Evolutionary conservation across 768 basidiomycete genomes (phyloP), one percentile per base, ranked within the genome.

Genomic region (Lepiota venenata): DNA sequence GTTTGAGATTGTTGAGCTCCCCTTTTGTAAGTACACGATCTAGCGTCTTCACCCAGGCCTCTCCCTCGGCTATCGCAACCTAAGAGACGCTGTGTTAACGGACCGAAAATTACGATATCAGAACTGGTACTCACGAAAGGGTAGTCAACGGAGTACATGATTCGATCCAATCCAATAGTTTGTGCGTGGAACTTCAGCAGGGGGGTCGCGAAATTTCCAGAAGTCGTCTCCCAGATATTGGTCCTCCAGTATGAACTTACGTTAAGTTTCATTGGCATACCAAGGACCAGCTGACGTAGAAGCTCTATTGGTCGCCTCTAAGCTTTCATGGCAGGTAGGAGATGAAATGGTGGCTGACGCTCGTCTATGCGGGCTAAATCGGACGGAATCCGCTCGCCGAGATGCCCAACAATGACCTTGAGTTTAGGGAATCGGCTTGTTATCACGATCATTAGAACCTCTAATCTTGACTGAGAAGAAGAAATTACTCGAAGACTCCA

Each of bases 321-420:
- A 32, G 16, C 10, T 47, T 5, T 25, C 25, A 25, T n/a, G n/a
- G 25, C 25, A 5, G 0, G 2, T 2, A 52, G 18, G 21, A 5
- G 35, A 20, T 40, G 18, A 2, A 3, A 42, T 40, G 5, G 46
- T 43, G 14, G 61, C 69, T 40, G 47, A 75, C 74, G 70, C 29
- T 69, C 64, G 42, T 77, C 70, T 21, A 74, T 74, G 15, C 75
- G 67, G 49, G 65, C 58, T 1, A 77, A 62, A 53, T 77, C 74
- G 8, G 74, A 77, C 0, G 74, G 68, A 22, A 75, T 66, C 14
- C 74, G 66, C 57, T 76, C 74, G 7, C 74, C 74, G 20, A 77
- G 56, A 60, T 77, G 75, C 1, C 74, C 75, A 16, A 76, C 70
- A 16, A 77, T 74, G 11, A 75, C 62, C 36, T 71, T 71, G 25